Conservation (phyloP, 2,329 filamentous ascomycete species). For the Venturia asperata region DNA sequence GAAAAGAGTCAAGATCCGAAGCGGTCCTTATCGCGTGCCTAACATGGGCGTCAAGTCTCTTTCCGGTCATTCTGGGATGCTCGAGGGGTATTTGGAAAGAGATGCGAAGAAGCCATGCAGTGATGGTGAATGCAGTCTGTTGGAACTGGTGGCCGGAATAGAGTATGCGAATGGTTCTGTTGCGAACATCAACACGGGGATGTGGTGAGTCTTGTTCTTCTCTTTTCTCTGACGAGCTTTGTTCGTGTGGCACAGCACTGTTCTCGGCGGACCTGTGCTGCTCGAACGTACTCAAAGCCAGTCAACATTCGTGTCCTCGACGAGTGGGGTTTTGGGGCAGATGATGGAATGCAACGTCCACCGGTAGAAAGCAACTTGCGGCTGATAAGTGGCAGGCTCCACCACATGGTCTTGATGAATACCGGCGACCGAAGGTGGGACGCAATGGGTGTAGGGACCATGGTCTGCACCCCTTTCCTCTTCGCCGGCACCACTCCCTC, state of each 20-base stretch:
- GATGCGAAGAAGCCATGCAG: constrained; percentile 7
- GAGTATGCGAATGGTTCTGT: constrained; percentile 14
- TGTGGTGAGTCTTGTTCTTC: constrained; percentile 11
- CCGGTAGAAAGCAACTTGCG: neutral
- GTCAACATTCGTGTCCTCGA: too few relatives aligned
- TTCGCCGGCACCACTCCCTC: neutral
- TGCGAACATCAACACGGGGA: constrained; percentile 16
- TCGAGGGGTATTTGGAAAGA: constrained; percentile 4
- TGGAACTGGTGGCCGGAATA: neutral
- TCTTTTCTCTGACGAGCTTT: too few relatives aligned
- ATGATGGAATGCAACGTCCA: too few relatives aligned
- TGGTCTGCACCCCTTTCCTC: neutral
- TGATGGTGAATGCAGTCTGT: neutral
- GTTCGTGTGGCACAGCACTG: too few relatives aligned
- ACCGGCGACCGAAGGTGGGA: constrained; percentile 9
- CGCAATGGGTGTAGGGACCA: neutral
- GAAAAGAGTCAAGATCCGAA: constrained; percentile 9
- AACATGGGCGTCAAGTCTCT: constrained; percentile 5
- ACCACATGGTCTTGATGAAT: constrained; percentile 15
- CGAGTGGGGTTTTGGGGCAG: neutral
- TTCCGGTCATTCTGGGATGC: neutral
- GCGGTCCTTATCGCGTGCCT: neutral
- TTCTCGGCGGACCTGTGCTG: too few relatives aligned
- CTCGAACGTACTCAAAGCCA: too few relatives aligned
- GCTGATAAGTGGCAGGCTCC: neutral